phyloP scores from a whole-genome alignment of 768 basidiomycete species.

The Kwoniella pini region DNA sequence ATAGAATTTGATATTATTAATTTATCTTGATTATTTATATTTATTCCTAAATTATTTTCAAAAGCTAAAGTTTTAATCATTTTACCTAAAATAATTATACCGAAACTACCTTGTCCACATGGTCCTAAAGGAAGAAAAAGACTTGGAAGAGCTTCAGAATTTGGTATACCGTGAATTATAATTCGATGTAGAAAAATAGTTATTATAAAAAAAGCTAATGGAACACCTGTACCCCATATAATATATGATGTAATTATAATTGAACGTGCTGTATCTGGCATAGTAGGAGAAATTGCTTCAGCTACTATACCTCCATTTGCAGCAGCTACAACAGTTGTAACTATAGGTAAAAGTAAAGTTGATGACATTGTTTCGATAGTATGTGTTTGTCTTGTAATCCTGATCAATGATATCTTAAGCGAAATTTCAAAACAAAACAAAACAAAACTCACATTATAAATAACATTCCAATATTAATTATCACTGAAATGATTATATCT shows the following conservation, averaged over 20 bases:
- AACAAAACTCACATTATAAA: constrained; percentile 65
- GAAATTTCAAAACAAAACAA: no score
- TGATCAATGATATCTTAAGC: constrained; percentile 41
- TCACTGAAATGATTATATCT: constrained; percentile 61
- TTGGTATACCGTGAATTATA: constrained; percentile 54
- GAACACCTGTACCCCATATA: constrained; percentile 60
- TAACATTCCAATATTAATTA: constrained; percentile 65
- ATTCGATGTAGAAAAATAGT: constrained; percentile 66
- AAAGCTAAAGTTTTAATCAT: constrained; percentile 34
- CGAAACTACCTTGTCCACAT: constrained; percentile 64
- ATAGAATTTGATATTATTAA: constrained; percentile 30
- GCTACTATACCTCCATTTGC: constrained; percentile 68
- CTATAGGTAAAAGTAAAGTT: constrained; percentile 73
- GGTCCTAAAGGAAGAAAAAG: constrained; percentile 76
- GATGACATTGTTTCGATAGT: constrained; percentile 63
- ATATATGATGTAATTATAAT: constrained; percentile 63
- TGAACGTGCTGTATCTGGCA: constrained; percentile 60
- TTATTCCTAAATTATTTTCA: constrained; percentile 12
- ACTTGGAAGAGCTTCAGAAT: constrained; percentile 40
- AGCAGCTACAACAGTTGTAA: constrained; percentile 70
- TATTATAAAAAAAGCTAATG: constrained; percentile 67
- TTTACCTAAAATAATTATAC: constrained; percentile 43
- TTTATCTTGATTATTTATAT: constrained; percentile 7
- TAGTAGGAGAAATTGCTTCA: constrained; percentile 58
- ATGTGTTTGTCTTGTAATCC: constrained; percentile 65